Conservation (phyloP, 179 eudicot genomes). For the Actinidia arguta region DNA sequence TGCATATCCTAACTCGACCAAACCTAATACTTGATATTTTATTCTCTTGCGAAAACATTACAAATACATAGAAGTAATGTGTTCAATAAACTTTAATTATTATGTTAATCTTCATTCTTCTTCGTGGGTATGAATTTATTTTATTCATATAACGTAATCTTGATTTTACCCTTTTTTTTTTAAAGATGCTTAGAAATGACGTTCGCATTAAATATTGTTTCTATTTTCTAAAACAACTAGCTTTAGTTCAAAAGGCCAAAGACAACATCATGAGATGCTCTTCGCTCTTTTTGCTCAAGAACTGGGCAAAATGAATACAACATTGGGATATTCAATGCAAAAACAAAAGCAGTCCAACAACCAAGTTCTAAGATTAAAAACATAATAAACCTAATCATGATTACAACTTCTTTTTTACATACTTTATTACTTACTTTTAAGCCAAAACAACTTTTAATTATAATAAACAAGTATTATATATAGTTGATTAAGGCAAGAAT, state of each 20-base stretch:
- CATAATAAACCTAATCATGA: neutral
- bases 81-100: too few species aligned
- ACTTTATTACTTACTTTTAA: neutral
- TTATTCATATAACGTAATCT: too few species aligned
- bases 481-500: conserved; percentile 4
- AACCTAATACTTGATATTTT: too few species aligned
- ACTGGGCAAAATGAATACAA: neutral
- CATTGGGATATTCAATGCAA: neutral
- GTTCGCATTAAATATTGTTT: too few species aligned
- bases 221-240: too few species aligned
- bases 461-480: neutral
- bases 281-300: neutral
- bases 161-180: too few species aligned
- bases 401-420: neutral
- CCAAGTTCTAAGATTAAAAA: neutral
- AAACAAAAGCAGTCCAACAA: neutral
- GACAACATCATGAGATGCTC: conserved; percentile 11
- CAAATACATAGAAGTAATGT: too few species aligned
- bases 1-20: too few species aligned
- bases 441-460: neutral
- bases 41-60: too few species aligned
- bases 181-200: too few species aligned
- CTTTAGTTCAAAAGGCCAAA: neutral
- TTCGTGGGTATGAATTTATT: too few species aligned
- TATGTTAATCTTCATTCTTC: too few species aligned